Evolutionary conservation across 352 stramenopile genomes (phyloP).

Genomic region (Ophiocytium majus): DNA sequence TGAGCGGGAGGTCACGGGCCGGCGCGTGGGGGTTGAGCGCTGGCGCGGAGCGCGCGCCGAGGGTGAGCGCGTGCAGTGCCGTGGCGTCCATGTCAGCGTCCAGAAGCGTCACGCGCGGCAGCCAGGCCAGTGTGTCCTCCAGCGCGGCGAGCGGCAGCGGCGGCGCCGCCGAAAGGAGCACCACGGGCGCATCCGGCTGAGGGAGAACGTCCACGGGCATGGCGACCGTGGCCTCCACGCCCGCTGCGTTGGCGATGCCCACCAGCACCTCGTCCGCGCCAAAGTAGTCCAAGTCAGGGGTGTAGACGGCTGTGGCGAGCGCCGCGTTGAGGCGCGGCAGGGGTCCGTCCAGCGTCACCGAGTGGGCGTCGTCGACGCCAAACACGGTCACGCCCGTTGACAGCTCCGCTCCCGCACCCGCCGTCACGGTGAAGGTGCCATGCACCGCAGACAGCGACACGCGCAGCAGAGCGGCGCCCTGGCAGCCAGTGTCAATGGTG

Average conservation of each 20-base stretch:
- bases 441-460: background rate
- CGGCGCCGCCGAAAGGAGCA: constrained; percentile 27
- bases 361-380: background rate
- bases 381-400: too few species aligned
- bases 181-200: constrained; percentile 34
- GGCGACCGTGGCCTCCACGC: constrained; percentile 21
- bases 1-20: background rate
- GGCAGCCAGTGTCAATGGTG: background rate
- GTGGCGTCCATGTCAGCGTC: constrained; percentile 43
- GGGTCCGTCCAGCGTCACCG: constrained; percentile 19
- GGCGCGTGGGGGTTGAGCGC: background rate
- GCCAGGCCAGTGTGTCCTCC: constrained; percentile 36
- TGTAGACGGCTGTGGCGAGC: constrained; percentile 42
- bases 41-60: constrained; percentile 8
- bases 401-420: background rate
- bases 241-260: constrained; percentile 24
- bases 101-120: constrained; percentile 49
- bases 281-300: constrained; percentile 41
- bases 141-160: constrained; percentile 11
- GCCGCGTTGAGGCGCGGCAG: constrained; percentile 36
- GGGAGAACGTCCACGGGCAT: constrained; percentile 36
- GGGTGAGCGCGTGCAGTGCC: constrained; percentile 39
- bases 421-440: background rate
- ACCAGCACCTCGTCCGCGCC: constrained; percentile 39
- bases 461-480: background rate